phyloP scores from a whole-genome alignment of 2,329 filamentous ascomycete genomes.

The Monascus ruber region DNA sequence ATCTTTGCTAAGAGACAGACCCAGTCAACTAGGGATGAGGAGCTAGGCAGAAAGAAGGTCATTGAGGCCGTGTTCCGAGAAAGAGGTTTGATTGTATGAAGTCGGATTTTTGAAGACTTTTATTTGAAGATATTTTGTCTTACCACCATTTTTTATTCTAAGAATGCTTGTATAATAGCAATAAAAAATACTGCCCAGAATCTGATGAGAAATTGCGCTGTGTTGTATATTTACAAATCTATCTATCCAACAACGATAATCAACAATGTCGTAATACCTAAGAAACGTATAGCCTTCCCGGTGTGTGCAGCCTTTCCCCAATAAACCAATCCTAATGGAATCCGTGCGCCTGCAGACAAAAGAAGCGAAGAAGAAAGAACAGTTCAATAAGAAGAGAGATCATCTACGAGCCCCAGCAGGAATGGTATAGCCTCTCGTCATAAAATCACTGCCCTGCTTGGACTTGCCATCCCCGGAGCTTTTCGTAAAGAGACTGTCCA shows the following conservation, averaged over 20 bases:
- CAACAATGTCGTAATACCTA: neutral
- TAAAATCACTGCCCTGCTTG: conserved; percentile 34
- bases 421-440: conserved; percentile 47
- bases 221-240: neutral
- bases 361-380: neutral
- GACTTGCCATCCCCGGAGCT: conserved; percentile 23
- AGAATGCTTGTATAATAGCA: conserved; percentile 13
- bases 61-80: conserved; percentile 59
- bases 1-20: conserved; percentile 55
- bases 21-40: conserved; percentile 59
- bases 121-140: neutral
- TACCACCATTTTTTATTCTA: conserved; percentile 1
- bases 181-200: neutral
- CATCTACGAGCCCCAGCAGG: conserved; percentile 33
- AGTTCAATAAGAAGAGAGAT: neutral
- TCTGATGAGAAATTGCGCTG: neutral
- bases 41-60: conserved; percentile 66
- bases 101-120: neutral
- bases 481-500: conserved; percentile 44
- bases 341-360: neutral
- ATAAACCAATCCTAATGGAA: neutral
- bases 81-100: conserved; percentile 46
- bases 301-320: too few species aligned
- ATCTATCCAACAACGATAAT: neutral
- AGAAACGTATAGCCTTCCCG: neutral